Evolutionary conservation across 73 alveolate genomes (phyloP), one percentile per base, ranked within the genome.

Genomic region (Paramecium caudatum): DNA sequence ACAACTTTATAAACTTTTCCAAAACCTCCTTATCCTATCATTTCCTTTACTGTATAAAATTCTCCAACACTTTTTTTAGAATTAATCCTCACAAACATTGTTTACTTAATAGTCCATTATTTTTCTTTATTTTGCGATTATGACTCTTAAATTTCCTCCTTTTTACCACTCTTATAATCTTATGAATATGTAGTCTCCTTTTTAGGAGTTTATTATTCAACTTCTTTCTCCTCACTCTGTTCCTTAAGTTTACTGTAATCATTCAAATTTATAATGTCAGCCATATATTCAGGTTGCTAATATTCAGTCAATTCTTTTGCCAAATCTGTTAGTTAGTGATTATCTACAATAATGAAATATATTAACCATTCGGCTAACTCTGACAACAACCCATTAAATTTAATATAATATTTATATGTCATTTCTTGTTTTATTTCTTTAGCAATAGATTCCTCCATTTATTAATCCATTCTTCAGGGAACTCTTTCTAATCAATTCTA

Each of bases 1-100:
- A 82, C 82, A 9, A 82, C 91, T 13, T 47, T 82, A 82, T 61
- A 61, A 45, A 82, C 91, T 47, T 47, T 61, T n/a, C 91, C 91
- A 61, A 82, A 82, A 8, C 83, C 91, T 47, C 91, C 91, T 36
- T 61, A 32, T 1, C 91, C 91, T 30, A 82, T 48, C 43, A 61
- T 32, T 37, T 82, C 63, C 25, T 61, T 61, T 33, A 82, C 19
- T 45, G 50, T 47, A 37, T 82, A 82, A 36, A 19, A 33, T 47
- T 82, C 91, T 32, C 55, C 49, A 32, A 82, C 68, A 48, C 25
- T 39, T 27, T 74, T 74, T 21, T 41, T 74, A 16, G 88, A 74
- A 41, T 74, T 74, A 3, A 74, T 21, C 12, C 88, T 74, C 0
- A 74, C 88, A 43, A 74, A 74, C 88, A 74, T 74, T 36, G 88